Base-by-base conservation (phyloP, 306 rosid species). In the Hylodesmum podocarpum region DNA sequence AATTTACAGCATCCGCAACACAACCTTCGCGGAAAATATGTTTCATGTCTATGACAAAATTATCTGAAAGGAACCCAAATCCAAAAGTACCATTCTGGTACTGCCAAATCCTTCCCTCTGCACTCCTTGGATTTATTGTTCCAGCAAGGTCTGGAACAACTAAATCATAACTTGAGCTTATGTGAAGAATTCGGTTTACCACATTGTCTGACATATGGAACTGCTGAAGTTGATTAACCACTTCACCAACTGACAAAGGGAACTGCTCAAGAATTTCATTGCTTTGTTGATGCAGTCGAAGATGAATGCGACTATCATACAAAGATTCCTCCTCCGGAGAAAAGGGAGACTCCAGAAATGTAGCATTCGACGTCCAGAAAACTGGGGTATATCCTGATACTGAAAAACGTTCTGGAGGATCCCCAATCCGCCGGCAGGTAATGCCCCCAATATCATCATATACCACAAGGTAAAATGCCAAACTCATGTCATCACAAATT, bases 371-470 rank as follows among this genome's bases (percentile, higher is more conserved):
- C 0, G 97, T 82, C 98, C 98, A 96, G 77, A 92, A 96, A 29
- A 92, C 90, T 0, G 88, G 89, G 51, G 85, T 77, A 66, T 84
- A 82, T 31, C 81, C 73, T 13, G 89, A 67, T 36, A 78, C 66
- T 24, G 88, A 66, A 12, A 73, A 61, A 3, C 50, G 77, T n/a
- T 78, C 89, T 0, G 88, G 82, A 27, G 88, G 85, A 80, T 91
- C 77, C 74, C 98, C 89, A 29, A 96, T 86, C 58, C 78, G 86
- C 29, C 93, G 96, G 64, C 99, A 96, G 33, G 91, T 46, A 49
- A 96, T 82, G 84, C 99, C 97, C 31, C 98, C 98, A 66, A 91
- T 80, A 70, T 89, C 97, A 67, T 96, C 99, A 81, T 96, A 96
- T 3, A 76, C 81, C 82, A 95, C 90, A 27, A 96, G 94, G 76